Evolutionary conservation across 2,329 filamentous ascomycete genomes (phyloP), one percentile per base, ranked within the genome.

Genomic region (Zarea fungicola): DNA sequence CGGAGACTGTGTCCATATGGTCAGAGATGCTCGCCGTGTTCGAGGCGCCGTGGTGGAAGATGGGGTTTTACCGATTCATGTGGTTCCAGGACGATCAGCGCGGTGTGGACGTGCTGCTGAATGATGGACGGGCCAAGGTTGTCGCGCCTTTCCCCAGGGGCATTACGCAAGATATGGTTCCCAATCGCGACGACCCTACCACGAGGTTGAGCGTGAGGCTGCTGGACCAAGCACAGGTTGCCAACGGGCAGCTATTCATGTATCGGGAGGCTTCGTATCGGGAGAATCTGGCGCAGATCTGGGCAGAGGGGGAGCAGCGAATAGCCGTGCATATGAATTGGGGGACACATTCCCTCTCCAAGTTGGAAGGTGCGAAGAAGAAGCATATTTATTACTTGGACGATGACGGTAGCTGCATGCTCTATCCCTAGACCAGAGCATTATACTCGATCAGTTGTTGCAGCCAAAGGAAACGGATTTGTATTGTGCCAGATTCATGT

Each of bases 51-150:
- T 31, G 40, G 40, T 42, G 40, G 40, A 18, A n/a, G n/a, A 14
- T 42, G 25, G 40, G 40, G 4, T 25, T 42, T 1, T 42, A 42
- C 14, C 23, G 40, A 5, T 16, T 22, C 16, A 22, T 31, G 7
- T 42, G 40, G 40, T 42, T 42, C n/a, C 40, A 42, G 11, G 40
- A 42, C 11, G 40, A 42, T 8, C 25, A 42, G 25, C 40, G 40
- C 40, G 40, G 40, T 16, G 23, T 21, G 2, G 40, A 42, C 8
- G 40, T 42, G 25, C 25, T 42, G 40, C 40, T 31, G n/a, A 42
- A 42, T 22, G 40, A 42, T n/a, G 40, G 25, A 4, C 40, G 40
- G n/a, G 40, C 25, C 1, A 28, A 42, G 7, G 10, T 42, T 14
- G 40, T 42, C 18, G 23, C 40, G n/a, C 40, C 40, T 2, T 42